Evolutionary conservation across 768 basidiomycete species (phyloP).

Genomic region (Lactifluus hygrophoroides): DNA sequence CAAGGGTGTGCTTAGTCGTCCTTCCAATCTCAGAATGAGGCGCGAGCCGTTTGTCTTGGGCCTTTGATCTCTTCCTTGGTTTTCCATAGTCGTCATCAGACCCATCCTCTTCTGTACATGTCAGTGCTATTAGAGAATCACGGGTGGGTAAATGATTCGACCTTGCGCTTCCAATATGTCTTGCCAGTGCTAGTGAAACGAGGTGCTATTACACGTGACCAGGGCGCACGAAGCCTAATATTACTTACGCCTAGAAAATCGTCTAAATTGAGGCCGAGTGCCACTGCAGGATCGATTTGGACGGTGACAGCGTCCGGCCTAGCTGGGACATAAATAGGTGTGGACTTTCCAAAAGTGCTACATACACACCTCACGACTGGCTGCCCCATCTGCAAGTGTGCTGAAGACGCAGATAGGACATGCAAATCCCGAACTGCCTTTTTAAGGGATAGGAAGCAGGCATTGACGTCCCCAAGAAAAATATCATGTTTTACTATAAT

Average conservation of each 20-base stretch:
- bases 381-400: slow-evolving; percentile 64
- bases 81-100: slow-evolving; percentile 44
- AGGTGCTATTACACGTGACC: background rate
- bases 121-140: background rate
- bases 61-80: slow-evolving; percentile 25
- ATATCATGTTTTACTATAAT: slow-evolving; percentile 73
- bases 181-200: slow-evolving; percentile 13
- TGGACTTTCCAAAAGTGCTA: background rate
- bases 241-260: slow-evolving; percentile 16
- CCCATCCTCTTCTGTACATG: slow-evolving; percentile 25
- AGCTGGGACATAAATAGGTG: background rate
- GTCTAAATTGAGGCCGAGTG: slow-evolving; percentile 23
- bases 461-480: slow-evolving; percentile 70
- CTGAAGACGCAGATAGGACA: slow-evolving; percentile 35
- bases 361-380: slow-evolving; percentile 48
- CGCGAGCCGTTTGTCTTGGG: slow-evolving; percentile 25
- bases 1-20: slow-evolving; percentile 53
- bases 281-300: slow-evolving; percentile 22
- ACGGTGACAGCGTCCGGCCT: slow-evolving; percentile 31
- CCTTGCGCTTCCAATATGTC: slow-evolving; percentile 15
- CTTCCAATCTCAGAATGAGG: slow-evolving; percentile 38
- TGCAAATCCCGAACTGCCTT: slow-evolving; percentile 66
- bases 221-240: background rate
- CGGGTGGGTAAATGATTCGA: background rate
- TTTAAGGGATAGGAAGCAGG: slow-evolving; percentile 69